phyloP scores from a whole-genome alignment of 345 rosid genomes.

The Euphorbia peplus region DNA sequence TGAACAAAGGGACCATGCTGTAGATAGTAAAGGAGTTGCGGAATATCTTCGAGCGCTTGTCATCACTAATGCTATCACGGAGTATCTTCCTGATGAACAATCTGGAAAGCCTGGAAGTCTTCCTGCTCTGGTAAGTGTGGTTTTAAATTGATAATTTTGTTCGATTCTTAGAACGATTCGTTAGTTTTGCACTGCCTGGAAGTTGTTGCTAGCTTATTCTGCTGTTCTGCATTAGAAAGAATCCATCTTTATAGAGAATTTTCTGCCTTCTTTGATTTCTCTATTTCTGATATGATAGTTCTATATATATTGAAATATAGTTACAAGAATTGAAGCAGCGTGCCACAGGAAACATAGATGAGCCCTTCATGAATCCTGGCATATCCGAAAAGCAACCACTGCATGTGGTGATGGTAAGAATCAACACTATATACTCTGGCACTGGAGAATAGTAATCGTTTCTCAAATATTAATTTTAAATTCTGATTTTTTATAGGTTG shows the following conservation, averaged over 20 bases:
- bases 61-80: constrained; percentile 69
- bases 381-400: constrained; percentile 87
- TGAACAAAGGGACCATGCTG: constrained; percentile 75
- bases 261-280: not conserved
- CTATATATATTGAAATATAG: constrained; percentile 36
- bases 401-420: constrained; percentile 84
- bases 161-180: not conserved
- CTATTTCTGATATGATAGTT: not conserved
- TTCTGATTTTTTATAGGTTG: constrained; percentile 51
- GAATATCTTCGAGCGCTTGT: constrained; percentile 93
- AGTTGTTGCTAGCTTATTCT: not conserved
- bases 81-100: constrained; percentile 89
- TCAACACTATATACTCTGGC: not conserved
- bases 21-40: constrained; percentile 81
- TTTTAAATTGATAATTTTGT: not conserved
- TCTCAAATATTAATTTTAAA: not conserved
- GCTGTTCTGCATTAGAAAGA: not conserved
- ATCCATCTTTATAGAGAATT: too few species aligned
- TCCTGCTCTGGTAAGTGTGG: constrained; percentile 59
- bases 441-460: not conserved
- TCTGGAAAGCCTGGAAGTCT: constrained; percentile 77
- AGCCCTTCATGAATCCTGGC: constrained; percentile 74
- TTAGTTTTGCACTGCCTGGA: not conserved
- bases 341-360: constrained; percentile 66
- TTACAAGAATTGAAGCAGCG: constrained; percentile 94